Evolutionary conservation across 2,329 filamentous ascomycete genomes (phyloP), one percentile per base, ranked within the genome.

Genomic region (Fusarium newnesense): DNA sequence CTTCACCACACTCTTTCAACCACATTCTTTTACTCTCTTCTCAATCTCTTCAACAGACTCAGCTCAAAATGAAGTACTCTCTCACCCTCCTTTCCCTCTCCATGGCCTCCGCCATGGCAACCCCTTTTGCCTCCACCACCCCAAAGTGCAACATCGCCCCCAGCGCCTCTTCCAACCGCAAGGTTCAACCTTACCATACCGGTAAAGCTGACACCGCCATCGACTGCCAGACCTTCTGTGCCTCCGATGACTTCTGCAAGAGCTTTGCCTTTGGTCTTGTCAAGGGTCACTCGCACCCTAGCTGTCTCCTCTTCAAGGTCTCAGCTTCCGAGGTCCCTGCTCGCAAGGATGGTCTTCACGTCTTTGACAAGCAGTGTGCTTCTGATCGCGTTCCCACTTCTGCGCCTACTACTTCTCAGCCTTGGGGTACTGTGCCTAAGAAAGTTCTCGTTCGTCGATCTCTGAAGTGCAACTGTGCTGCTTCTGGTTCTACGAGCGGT

Each of bases 31-130:
- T 18, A 46, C 6, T 8, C 6, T 8, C 8, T 32, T 32, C 36
- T 3, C 34, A 56, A 47, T 36, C 15, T 30, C 36, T 42, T 46
- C 13, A 47, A n/a, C 34, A 54, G 19, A 12, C 26, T 46, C 30
- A 37, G 12, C 26, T 46, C 63, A 65, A 15, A 32, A 65, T 66
- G 63, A 66, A 65, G 60, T 58, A 62, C 47, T 65, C 60, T 9
- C 28, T 66, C 30, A 37, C 42, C 19, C 44, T 65, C 9, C 30
- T 66, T 8, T 58, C 60, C 21, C 36, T 53, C n/a, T 66, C 63
- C 18, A 9, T 66, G 63, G 60, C 49, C 4, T 57, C 49, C 0
- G 63, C 30, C 42, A 65, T 66, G 24, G 49, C 60, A 9, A 46
- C 12, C 19, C 60, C 62, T 19, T 56, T 65, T 5, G 11, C 36